Evolutionary conservation across 139 green algal species (phyloP), one percentile per base, ranked within the genome.

Genomic region (Chlorella sp.): DNA sequence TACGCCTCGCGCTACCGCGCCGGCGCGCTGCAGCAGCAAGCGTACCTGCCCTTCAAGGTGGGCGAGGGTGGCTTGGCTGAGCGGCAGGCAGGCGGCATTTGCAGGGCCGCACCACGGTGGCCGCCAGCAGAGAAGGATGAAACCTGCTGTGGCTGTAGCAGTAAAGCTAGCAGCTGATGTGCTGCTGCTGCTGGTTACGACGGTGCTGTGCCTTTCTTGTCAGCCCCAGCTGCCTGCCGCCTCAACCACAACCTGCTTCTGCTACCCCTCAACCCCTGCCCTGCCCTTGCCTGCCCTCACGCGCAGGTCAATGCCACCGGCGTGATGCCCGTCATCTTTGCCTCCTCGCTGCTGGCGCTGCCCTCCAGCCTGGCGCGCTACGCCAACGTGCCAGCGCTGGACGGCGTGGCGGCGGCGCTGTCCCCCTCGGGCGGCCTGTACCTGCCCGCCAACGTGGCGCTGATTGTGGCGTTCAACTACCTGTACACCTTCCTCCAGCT

Each of bases 381-480:
- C 87, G 89, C 92, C 17, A 91, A 94, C 90, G 85, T 81, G 26
- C 80, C 90, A 19, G 80, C 79, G 5, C 65, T 98, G 32, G 91
- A 95, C 17, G 65, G 64, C 20, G 90, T 93, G n/a, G 93, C 94
- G 4, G 69, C 48, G 32, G 88, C 89, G 0, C 68, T 99, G 51
- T 94, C 91, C 19, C 96, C 96, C 9, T 92, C 92, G n/a, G 95
- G 94, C 38, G 20, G 89, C 32, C 76, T 95, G 41, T 98, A 98
- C 88, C 86, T 98, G 67, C 95, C 95, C 30, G 85, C 94, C 82
- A 98, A 97, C 81, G 93, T 99, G 46, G 93, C 89, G 17, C 92
- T 99, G 41, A 99, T 99, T 79, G 94, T 92, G 26, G 95, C 96
- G 84, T 99, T 99, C 95, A 99, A 99, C 91, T 99, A 98, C 92